A percentile compares a stretch with the other conserved stretches of the same genome.
Conservation (phyloP, 306 rosid genomes). For the Malus fusca region DNA sequence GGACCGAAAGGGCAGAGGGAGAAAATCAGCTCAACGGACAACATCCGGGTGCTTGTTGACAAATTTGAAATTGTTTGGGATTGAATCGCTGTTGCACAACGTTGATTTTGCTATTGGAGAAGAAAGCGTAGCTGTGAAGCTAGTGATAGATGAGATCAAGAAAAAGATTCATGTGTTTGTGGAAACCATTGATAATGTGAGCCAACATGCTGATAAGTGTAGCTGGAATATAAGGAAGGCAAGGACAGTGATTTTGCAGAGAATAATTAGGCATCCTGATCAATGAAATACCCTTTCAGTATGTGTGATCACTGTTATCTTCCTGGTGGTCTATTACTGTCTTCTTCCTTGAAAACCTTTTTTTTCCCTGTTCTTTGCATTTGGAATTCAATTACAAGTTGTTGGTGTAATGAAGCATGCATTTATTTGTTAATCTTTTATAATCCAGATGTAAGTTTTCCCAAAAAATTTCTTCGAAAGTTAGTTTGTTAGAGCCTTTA, state of each 20-base stretch:
- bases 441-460: background rate
- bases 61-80: slow-evolving; percentile 37
- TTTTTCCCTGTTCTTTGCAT: background rate
- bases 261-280: slow-evolving; percentile 33
- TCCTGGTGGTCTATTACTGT: no score
- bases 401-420: background rate
- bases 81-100: slow-evolving; percentile 39
- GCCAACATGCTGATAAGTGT: slow-evolving; percentile 55
- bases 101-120: slow-evolving; percentile 62
- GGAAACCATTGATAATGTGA: slow-evolving; percentile 47
- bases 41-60: slow-evolving; percentile 35
- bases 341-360: background rate
- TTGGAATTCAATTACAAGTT: background rate
- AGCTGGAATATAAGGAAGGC: slow-evolving; percentile 52
- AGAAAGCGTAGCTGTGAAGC: slow-evolving; percentile 53
- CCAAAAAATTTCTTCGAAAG: background rate
- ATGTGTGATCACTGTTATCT: no score
- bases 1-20: slow-evolving; percentile 43
- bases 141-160: slow-evolving; percentile 66
- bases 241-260: slow-evolving; percentile 58
- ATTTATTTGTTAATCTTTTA: background rate
- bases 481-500: background rate
- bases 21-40: slow-evolving; percentile 44
- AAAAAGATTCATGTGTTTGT: slow-evolving; percentile 48
- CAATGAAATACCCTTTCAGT: background rate